A percentile compares a stretch with the other conserved stretches of the same genome.
These are phyloP conservation scores for Schizonepeta tenuifolia DNA, from an alignment of 257 asterid genomes.

Conservation along the genomic window DNA sequence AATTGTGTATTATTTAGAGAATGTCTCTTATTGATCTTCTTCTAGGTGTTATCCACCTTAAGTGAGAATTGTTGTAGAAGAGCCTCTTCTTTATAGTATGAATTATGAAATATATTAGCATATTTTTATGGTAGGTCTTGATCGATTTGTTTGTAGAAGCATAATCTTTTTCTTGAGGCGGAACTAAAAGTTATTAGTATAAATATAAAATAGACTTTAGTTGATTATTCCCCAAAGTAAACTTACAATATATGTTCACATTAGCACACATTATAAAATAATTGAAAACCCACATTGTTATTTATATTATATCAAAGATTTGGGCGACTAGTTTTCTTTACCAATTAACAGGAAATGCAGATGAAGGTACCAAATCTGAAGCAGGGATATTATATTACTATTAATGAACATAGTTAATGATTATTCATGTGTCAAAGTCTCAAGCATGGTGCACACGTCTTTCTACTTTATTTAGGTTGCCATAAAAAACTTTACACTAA, in stretches of 20 bases:
- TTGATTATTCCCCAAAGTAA: background rate
- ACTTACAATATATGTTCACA: background rate
- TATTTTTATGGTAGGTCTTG: background rate
- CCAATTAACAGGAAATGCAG: background rate
- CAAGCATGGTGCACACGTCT: slow-evolving; percentile 17
- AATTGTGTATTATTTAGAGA: background rate
- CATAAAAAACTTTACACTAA: background rate
- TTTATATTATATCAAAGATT: slow-evolving; percentile 2
- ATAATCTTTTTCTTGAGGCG: background rate
- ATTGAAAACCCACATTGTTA: background rate
- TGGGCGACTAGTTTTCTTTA: background rate
- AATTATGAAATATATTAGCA: background rate
- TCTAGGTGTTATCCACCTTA: background rate
- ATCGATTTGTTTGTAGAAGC: background rate
- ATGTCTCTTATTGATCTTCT: background rate
- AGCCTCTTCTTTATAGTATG: background rate
- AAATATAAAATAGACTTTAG: background rate
- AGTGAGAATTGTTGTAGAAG: slow-evolving; percentile 14
- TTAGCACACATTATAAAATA: background rate
- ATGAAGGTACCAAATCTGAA: slow-evolving; percentile 20
- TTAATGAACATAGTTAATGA: background rate
- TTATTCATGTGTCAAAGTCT: slow-evolving; percentile 17
- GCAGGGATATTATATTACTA: background rate
- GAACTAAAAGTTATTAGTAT: background rate
- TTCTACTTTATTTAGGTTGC: slow-evolving; percentile 12